These are phyloP conservation scores for Brettanomyces bruxellensis DNA, from an alignment of 805 yeast genomes.

Conservation along the genomic window DNA sequence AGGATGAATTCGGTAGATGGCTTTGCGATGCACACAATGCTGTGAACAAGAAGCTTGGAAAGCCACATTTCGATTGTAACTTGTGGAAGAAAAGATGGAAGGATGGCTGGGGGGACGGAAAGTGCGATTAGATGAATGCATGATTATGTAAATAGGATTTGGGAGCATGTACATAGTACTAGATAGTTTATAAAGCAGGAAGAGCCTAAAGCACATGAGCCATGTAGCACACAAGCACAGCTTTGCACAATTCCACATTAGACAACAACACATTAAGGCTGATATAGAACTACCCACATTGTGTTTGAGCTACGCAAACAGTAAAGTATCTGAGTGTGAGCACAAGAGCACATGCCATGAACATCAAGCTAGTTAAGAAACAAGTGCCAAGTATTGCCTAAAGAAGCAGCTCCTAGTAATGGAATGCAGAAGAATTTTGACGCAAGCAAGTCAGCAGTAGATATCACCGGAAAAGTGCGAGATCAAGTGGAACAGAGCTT, in stretches of 20 bases:
- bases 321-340: too few relatives aligned
- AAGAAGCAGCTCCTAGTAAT: not conserved
- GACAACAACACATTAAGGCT: too few relatives aligned
- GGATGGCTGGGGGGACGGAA: conserved; percentile 80
- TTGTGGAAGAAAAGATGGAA: conserved; percentile 93
- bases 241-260: too few relatives aligned
- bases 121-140: conserved; percentile 29
- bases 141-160: not conserved
- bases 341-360: too few relatives aligned
- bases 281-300: too few relatives aligned
- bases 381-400: too few relatives aligned
- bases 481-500: conserved; percentile 76
- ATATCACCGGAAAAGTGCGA: conserved; percentile 19
- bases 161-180: not conserved
- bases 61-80: conserved; percentile 76
- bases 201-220: too few relatives aligned
- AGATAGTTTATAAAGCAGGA: not conserved
- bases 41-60: conserved; percentile 82
- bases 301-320: too few relatives aligned
- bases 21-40: conserved; percentile 91
- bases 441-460: not conserved
- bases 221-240: too few relatives aligned
- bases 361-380: too few relatives aligned
- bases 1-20: conserved; percentile 84
- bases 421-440: not conserved